Base-by-base conservation (phyloP, 768 basidiomycete genomes). In the Phylloporus sp. region DNA sequence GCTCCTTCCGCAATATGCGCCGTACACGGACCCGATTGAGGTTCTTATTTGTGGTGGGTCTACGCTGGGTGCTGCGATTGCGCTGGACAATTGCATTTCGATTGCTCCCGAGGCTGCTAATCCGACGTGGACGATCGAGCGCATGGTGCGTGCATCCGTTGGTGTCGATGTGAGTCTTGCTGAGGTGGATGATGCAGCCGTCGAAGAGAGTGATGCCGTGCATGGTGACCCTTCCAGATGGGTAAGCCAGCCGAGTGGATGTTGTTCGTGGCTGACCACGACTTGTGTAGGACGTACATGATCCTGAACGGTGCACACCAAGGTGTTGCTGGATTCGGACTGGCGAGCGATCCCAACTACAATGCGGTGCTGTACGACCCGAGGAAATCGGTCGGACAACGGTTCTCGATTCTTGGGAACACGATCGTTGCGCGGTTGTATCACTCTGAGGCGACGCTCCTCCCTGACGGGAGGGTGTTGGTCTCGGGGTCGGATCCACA, bases 1-100 rank as follows among this genome's bases (percentile, higher is more conserved):
- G 38, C 67, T 88, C 22, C 69, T 90, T 13, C 89, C 88, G 6
- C 80, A 84, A 49, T 58, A 74, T 40, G 76, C 84, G 0, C 88
- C 88, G 0, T 90, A 88, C 60, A 86, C 82, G 0, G 80, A 81
- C 44, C 84, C 84, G 9, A 60, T 88, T n/a, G 70, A 75, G 23
- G 55, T 90, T 15, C 60, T 91, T 3, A 70, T 90, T 24, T 90
- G 89, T 54, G 89, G 89, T 60, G 89, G 89, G 5, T 84, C 85
- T 0, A 79, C 79, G 29, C 72, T 9, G 15, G 80, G 79, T 4
- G 73, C 71, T n/a, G 64, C 55, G 3, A 58, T 63, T 9, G 74
- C 74, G 3, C 64, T 83, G 21, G 86, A 88, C 55, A 88, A 86
- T 55, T 90, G 88, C 54, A 76, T 88, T 11, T 68, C 74, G 1